Evolutionary conservation across 2,329 filamentous ascomycete genomes (phyloP).

Genomic region (Emericellopsis cladophorae): DNA sequence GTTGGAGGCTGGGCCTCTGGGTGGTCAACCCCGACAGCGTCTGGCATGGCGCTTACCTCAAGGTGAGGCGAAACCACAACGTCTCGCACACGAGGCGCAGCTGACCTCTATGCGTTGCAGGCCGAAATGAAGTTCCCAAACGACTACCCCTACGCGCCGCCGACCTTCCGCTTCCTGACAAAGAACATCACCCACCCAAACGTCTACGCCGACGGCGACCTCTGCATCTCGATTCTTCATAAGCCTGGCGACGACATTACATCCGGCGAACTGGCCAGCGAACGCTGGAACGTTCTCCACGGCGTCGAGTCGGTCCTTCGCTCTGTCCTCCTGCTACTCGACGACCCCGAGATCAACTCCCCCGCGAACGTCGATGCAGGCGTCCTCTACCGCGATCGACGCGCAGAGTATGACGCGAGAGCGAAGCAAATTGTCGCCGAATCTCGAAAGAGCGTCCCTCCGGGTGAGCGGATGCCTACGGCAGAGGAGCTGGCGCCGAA

Average conservation of each 20-base stretch:
- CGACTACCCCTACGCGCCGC: conserved; percentile 84
- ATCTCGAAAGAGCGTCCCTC: conserved; percentile 70
- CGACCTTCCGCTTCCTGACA: conserved; percentile 71
- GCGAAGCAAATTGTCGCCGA: conserved; percentile 58
- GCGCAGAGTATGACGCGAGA: conserved; percentile 53
- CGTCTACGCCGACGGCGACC: conserved; percentile 76
- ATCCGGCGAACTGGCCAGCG: conserved; percentile 79
- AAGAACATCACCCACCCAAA: conserved; percentile 82
- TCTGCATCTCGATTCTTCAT: conserved; percentile 96
- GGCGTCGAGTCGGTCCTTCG: conserved; percentile 91
- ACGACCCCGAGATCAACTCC: conserved; percentile 86
- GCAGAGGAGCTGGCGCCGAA: conserved; percentile 47
- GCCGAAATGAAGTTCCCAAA: conserved; percentile 76
- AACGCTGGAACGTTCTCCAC: conserved; percentile 90
- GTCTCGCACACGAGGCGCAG: not conserved
- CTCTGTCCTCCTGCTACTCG: conserved; percentile 80
- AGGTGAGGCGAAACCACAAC: conserved; percentile 26
- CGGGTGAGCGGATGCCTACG: conserved; percentile 71
- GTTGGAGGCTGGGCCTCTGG: conserved; percentile 81
- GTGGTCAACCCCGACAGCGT: conserved; percentile 85
- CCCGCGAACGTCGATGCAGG: conserved; percentile 92
- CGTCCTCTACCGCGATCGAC: conserved; percentile 68
- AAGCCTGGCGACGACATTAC: conserved; percentile 82
- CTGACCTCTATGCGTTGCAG: conserved; percentile 16
- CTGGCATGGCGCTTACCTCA: conserved; percentile 90